Conservation (phyloP, 2,329 filamentous ascomycete genomes). For the Venturia effusa region DNA sequence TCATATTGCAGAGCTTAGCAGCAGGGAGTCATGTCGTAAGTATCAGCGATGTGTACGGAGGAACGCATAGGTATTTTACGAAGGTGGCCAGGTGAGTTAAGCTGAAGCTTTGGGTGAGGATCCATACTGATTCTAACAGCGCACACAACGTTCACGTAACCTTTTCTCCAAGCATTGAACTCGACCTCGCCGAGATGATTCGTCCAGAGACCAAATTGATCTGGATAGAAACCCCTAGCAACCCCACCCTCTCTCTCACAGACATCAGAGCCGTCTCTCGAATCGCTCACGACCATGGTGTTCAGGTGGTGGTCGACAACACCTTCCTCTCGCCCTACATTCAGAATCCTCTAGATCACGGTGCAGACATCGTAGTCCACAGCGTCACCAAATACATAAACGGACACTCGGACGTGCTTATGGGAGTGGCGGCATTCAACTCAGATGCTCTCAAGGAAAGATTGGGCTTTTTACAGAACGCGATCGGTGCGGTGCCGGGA, state of each 20-base stretch:
- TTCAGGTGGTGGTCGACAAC: constrained; percentile 97
- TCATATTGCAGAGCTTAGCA: constrained; percentile 84
- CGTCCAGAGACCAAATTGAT: constrained; percentile 82
- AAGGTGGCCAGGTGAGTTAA: constrained; percentile 61
- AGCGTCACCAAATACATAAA: constrained; percentile 99
- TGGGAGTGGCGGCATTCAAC: constrained; percentile 96
- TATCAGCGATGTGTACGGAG: constrained; percentile 94
- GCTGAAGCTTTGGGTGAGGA: neutral
- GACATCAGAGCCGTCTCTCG: constrained; percentile 81
- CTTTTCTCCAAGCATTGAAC: constrained; percentile 85
- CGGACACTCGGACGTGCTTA: constrained; percentile 89
- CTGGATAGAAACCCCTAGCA: constrained; percentile 94
- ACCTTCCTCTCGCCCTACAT: constrained; percentile 95
- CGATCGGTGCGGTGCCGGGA: constrained; percentile 88
- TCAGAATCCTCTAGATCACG: constrained; percentile 90
- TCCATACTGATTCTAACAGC: constrained; percentile 6
- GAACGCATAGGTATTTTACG: constrained; percentile 97
- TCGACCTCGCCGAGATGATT: constrained; percentile 77
- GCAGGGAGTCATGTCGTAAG: constrained; percentile 89
- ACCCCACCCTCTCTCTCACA: constrained; percentile 85
- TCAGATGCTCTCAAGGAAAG: constrained; percentile 65
- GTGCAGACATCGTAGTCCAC: constrained; percentile 94
- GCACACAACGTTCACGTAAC: constrained; percentile 91
- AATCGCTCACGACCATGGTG: constrained; percentile 75
- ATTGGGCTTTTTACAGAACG: constrained; percentile 88